phyloP scores from a whole-genome alignment of 2,329 filamentous ascomycete genomes.

The Colletotrichum sp. region DNA sequence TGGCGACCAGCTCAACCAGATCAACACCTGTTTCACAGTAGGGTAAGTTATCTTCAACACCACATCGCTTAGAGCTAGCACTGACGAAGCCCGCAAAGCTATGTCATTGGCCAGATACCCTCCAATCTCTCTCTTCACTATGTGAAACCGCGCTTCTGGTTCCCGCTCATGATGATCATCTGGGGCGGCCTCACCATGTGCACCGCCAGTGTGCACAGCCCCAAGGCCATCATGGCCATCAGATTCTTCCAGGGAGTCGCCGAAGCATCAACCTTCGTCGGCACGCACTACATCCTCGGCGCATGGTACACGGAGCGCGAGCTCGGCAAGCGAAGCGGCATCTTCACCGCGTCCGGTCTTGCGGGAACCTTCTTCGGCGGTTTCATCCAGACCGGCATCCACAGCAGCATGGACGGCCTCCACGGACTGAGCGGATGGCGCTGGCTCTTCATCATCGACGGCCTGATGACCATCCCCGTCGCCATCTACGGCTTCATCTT shows the following conservation, averaged over 20 bases:
- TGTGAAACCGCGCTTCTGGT: conserved; percentile 66
- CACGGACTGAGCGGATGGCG: conserved; percentile 31
- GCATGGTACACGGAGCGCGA: conserved; percentile 68
- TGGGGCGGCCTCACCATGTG: conserved; percentile 71
- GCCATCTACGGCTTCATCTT: conserved; percentile 54
- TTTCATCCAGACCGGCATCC: conserved; percentile 63
- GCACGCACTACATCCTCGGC: conserved; percentile 47
- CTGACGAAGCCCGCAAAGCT: conserved; percentile 22
- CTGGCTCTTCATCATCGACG: conserved; percentile 43
- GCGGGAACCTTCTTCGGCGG: conserved; percentile 66
- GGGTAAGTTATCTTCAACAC: conserved; percentile 32
- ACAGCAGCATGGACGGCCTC: conserved; percentile 48
- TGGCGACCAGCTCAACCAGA: conserved; percentile 49
- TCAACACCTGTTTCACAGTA: conserved; percentile 56
- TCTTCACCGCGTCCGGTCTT: conserved; percentile 66
- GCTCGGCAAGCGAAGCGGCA: conserved; percentile 66
- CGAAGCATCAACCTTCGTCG: conserved; percentile 45
- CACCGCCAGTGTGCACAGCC: conserved; percentile 56
- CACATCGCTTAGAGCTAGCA: fast-evolving
- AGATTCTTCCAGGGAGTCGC: conserved; percentile 44
- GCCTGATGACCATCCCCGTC: conserved; percentile 56
- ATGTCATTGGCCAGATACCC: conserved; percentile 63
- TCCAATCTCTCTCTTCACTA: conserved; percentile 68
- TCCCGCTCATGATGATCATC: conserved; percentile 66
- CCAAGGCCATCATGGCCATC: conserved; percentile 58